Base-by-base conservation (phyloP, 495 filamentous ascomycete genomes). In the Daldinia loculata region DNA sequence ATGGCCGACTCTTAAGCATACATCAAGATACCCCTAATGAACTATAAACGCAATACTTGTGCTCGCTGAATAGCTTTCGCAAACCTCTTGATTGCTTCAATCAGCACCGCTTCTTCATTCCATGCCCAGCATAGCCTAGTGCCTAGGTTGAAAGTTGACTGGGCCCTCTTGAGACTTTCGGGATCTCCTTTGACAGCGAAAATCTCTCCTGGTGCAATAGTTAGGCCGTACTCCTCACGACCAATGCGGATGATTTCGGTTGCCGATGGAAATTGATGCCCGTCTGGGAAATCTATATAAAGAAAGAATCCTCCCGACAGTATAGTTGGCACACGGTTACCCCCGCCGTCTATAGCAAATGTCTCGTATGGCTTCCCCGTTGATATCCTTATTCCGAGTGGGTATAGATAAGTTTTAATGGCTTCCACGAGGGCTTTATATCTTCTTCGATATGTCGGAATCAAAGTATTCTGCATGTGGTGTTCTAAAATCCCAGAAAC, bases 51-150 rank as follows among this genome's bases (percentile, higher is more conserved):
- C 8, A 5, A 26, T 51, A 14, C 2, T 43, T 15, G 45, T 41
- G 56, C 43, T 19, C 22, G 62, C 14, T 58, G 38, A 26, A 71
- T 29, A 0, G 38, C 17, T 41, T 71, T 62, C 9, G 76, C 88
- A 30, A 93, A 78, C 58, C 88, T 84, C 72, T 78, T 67, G 14
- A 93, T 82, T 0, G 89, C 91, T 67, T 92, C 89, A 5, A 64
- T 78, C 30, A 93, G 70, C 30, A 82, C 78, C 12, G 82, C 79
- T 74, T 86, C 86, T 43, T 88, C 83, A 75, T 89, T 90, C 88
- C 88, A 93, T 2, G 90, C 84, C 77, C 91, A 91, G 70, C 89
- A 92, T 5, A 94, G 71, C 39, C 91, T 83, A 19, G 92, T 66
- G 27, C 79, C 77, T 14, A 78, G 67, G 12, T 78, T 76, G 71